Evolutionary conservation across 1,139 yeast species (phyloP).

Genomic region (Yamadazyma atlantica): DNA sequence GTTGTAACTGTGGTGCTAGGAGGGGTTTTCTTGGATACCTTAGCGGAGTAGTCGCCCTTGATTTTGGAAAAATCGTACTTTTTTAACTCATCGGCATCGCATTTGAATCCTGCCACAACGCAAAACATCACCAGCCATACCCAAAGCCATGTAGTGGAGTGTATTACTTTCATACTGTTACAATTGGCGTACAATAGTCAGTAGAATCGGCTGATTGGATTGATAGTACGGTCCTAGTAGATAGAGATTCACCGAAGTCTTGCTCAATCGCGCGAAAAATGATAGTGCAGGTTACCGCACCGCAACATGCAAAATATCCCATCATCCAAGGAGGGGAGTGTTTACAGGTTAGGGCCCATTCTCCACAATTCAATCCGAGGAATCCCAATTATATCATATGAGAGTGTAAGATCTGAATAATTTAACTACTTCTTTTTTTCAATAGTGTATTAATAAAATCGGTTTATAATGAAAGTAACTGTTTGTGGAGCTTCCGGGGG

Average conservation of each 20-base stretch:
- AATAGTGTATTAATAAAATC: conserved; percentile 19
- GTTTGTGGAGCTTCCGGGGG: conserved; percentile 84
- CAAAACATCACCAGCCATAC: not conserved
- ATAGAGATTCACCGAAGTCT: too few relatives aligned
- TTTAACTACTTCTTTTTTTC: not conserved
- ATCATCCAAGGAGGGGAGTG: too few relatives aligned
- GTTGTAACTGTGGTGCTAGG: conserved; percentile 64
- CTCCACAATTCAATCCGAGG: conserved; percentile 4
- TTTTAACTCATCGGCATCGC: conserved; percentile 40
- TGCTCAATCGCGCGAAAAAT: not conserved
- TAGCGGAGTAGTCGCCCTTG: conserved; percentile 47
- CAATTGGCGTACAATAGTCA: too few relatives aligned
- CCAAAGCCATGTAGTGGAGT: not conserved
- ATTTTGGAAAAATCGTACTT: conserved; percentile 45
- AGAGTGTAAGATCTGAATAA: not conserved
- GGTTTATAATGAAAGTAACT: conserved; percentile 71
- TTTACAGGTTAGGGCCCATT: not conserved
- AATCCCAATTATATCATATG: conserved; percentile 3
- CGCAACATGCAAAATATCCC: not conserved
- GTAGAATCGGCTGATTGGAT: too few relatives aligned
- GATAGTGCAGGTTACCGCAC: not conserved
- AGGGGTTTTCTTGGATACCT: conserved; percentile 58
- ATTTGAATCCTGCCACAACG: conserved; percentile 31
- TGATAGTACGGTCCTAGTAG: too few relatives aligned
- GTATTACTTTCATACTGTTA: too few relatives aligned